phyloP scores from a whole-genome alignment of 306 rosid species.

The Glycyrrhiza uralensis region DNA sequence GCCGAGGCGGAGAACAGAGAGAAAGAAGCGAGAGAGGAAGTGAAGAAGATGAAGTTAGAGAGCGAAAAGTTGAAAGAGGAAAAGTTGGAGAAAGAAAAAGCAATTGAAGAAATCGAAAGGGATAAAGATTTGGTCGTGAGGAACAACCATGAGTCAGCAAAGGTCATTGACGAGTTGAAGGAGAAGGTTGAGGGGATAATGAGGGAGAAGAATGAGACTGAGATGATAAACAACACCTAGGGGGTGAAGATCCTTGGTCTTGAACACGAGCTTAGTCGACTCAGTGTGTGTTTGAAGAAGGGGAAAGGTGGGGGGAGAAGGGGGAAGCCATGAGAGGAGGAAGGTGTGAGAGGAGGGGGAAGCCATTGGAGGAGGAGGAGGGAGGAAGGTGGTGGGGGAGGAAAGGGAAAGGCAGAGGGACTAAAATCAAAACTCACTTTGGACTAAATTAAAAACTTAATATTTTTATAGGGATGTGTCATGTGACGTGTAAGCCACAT shows the following conservation, averaged over 20 bases:
- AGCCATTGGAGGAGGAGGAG: no score
- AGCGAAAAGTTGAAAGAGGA: constrained; percentile 27
- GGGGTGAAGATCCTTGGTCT: constrained; percentile 27
- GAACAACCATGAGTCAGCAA: constrained; percentile 18
- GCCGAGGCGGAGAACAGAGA: constrained; percentile 33
- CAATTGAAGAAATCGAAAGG: constrained; percentile 4
- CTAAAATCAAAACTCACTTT: no score
- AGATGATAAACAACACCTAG: constrained; percentile 12
- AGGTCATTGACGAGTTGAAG: constrained; percentile 29
- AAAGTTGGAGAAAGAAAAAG: constrained; percentile 26
- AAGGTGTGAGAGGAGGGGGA: no score
- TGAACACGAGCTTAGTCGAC: constrained; percentile 36
- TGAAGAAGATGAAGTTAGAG: constrained; percentile 28
- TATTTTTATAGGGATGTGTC: no score
- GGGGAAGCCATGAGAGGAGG: no score
- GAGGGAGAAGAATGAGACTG: constrained; percentile 44
- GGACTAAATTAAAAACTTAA: no score
- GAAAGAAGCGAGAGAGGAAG: constrained; percentile 5
- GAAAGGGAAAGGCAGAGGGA: no score
- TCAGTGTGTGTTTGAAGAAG: constrained; percentile 22
- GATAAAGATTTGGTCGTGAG: constrained; percentile 42
- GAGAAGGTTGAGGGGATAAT: constrained; percentile 24
- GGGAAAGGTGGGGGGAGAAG: no score
- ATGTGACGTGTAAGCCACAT: no score
- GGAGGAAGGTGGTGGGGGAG: no score